Evolutionary conservation across 768 basidiomycete genomes (phyloP).

Genomic region (Termitomyces sp.): DNA sequence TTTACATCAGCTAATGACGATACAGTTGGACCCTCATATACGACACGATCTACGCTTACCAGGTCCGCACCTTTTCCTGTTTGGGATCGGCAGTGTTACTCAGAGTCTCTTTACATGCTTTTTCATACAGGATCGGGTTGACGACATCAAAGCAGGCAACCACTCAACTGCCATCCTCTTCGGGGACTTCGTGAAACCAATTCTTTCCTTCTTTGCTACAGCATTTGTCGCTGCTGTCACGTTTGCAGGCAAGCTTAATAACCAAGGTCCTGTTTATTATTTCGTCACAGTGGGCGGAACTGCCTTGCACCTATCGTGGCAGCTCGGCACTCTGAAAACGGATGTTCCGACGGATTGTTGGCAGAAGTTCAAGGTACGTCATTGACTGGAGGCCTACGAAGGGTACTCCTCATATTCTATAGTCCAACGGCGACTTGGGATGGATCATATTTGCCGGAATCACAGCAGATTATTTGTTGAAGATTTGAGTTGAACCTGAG

Average conservation of each 20-base stretch:
- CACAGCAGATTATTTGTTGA: not conserved
- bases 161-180: conserved; percentile 57
- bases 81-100: conserved; percentile 29
- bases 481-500: not conserved
- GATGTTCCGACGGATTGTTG: conserved; percentile 5
- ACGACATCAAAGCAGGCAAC: conserved; percentile 51
- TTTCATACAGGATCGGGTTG: conserved; percentile 53
- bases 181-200: conserved; percentile 35
- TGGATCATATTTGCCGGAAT: not conserved
- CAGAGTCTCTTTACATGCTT: no score
- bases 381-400: not conserved
- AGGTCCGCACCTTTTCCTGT: not conserved
- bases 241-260: conserved; percentile 32
- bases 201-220: conserved; percentile 38
- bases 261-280: conserved; percentile 31
- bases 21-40: conserved; percentile 10
- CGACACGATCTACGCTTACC: conserved; percentile 12
- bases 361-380: conserved; percentile 4
- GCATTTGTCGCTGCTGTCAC: conserved; percentile 37
- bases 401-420: not conserved
- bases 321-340: conserved; percentile 3
- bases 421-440: not conserved
- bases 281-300: conserved; percentile 19
- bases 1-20: not conserved
- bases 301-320: conserved; percentile 6